Evolutionary conservation across 2,329 filamentous ascomycete species (phyloP), one percentile per base, ranked within the genome.

Genomic region (Aureobasidium sp.): DNA sequence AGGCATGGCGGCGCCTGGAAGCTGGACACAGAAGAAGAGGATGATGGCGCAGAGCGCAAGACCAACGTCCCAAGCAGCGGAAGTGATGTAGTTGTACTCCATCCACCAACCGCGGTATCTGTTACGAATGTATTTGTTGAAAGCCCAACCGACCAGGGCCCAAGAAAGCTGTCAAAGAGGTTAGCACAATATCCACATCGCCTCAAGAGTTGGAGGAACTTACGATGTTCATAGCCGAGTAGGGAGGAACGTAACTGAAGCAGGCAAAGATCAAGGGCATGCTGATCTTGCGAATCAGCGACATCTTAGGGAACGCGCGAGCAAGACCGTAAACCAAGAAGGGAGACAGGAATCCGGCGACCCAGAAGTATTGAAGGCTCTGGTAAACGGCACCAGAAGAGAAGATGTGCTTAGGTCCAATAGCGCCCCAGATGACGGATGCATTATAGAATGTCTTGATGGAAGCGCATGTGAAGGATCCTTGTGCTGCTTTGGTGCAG

Each of bases 71-170:
- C 95, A 79, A 2, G 89, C 91, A 0, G 91, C 91, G 63, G 87
- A 90, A 54, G 94, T 78, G 5, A 90, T 92, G 90, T 95, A 94
- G 50, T 90, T 93, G 74, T 95, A 96, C 74, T 95, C 93, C 59
- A 85, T 85, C 91, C 90, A 95, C 91, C 91, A 96, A 1, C 83
- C 86, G 27, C 79, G 79, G 27, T 84, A 86, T 32, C 86, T 80
- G 37, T 83, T 83, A 70, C 86, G 85, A 69, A 95, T 82, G 63
- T 87, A 74, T 71, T 87, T 86, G 72, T 95, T 95, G 80, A 96
- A 96, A 47, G 90, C 67, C 73, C 88, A 95, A 76, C 89, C 94
- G 15, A 95, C 89, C 8, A 94, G 76, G 0, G 87, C 89, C 90
- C 91, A 95, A 47, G 93, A 88, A 9, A 59, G 45, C 36, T 41